Percentiles rank a stretch among this genome's conserved stretches.
Evolutionary conservation across 495 filamentous ascomycete species (phyloP).

Genomic region (Penicillium chermesinum): DNA sequence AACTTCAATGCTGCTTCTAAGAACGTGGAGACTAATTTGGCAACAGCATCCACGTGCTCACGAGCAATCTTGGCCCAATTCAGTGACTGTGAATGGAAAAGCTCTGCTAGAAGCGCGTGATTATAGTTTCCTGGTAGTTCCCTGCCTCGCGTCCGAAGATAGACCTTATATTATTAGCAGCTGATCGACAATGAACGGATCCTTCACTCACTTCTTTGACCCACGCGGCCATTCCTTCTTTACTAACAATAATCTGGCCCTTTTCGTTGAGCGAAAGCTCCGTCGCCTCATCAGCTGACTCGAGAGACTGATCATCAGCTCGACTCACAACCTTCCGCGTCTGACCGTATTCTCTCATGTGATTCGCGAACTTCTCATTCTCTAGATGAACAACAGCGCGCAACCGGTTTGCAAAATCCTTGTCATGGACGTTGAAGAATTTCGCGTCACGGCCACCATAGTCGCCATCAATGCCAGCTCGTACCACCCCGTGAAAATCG

Average conservation of each 20-base stretch:
- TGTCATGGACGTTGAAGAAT: slow-evolving; percentile 8
- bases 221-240: slow-evolving; percentile 13
- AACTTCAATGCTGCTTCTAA: slow-evolving; percentile 9
- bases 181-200: neutral
- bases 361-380: slow-evolving; percentile 18
- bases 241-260: slow-evolving; percentile 3
- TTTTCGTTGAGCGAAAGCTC: no score
- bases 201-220: slow-evolving; percentile 6
- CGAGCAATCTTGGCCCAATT: slow-evolving; percentile 21
- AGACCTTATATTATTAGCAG: slow-evolving; percentile 13
- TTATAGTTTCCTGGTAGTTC: slow-evolving; percentile 45
- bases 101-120: slow-evolving; percentile 27
- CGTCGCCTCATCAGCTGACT: neutral
- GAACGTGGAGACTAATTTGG: slow-evolving; percentile 12
- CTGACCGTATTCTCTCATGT: slow-evolving; percentile 18
- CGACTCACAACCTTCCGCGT: slow-evolving; percentile 11
- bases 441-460: slow-evolving; percentile 12
- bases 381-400: slow-evolving; percentile 19
- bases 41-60: slow-evolving; percentile 12
- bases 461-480: slow-evolving; percentile 16
- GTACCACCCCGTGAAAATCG: slow-evolving; percentile 12
- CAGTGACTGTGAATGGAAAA: slow-evolving; percentile 37
- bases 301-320: neutral
- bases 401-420: slow-evolving; percentile 6
- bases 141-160: slow-evolving; percentile 25